These are phyloP conservation scores for Lanmaoa pseudosensibilis DNA, from an alignment of 768 basidiomycete species.

Conservation along the genomic window DNA sequence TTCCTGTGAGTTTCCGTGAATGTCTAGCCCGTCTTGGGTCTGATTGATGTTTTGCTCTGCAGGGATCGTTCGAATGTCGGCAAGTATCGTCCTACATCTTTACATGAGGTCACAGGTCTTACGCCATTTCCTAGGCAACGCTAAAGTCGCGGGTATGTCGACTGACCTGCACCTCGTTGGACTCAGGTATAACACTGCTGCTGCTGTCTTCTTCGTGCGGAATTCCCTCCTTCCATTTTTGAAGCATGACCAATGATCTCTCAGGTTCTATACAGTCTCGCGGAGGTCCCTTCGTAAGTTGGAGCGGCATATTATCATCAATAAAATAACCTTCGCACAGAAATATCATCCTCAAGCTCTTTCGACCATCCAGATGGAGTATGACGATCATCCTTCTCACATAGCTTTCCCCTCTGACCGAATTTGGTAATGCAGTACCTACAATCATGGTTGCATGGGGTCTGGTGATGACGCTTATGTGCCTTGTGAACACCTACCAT, in stretches of 20 bases:
- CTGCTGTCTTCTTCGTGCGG: neutral
- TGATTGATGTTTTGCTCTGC: neutral
- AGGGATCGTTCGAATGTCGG: neutral
- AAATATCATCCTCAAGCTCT: conserved; percentile 39
- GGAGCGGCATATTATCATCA: neutral
- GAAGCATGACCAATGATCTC: neutral
- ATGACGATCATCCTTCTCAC: neutral
- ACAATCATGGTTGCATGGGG: conserved; percentile 42
- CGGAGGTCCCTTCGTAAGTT: neutral
- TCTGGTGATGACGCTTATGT: conserved; percentile 40
- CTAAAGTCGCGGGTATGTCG: conserved; percentile 1
- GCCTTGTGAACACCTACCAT: conserved; percentile 36
- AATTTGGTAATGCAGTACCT: conserved; percentile 34
- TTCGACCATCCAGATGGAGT: conserved; percentile 40
- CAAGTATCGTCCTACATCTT: neutral
- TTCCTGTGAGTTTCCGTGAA: neutral
- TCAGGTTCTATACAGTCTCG: conserved; percentile 1
- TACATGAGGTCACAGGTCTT: neutral
- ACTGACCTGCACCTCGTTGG: neutral
- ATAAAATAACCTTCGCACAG: conserved; percentile 20
- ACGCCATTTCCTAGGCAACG: neutral
- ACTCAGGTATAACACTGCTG: neutral
- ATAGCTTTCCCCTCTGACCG: conserved; percentile 7
- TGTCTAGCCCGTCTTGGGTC: neutral
- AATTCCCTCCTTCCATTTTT: neutral